Conservation (phyloP, 2,329 filamentous ascomycete genomes). For the Aspergillus pseudotamarii region DNA sequence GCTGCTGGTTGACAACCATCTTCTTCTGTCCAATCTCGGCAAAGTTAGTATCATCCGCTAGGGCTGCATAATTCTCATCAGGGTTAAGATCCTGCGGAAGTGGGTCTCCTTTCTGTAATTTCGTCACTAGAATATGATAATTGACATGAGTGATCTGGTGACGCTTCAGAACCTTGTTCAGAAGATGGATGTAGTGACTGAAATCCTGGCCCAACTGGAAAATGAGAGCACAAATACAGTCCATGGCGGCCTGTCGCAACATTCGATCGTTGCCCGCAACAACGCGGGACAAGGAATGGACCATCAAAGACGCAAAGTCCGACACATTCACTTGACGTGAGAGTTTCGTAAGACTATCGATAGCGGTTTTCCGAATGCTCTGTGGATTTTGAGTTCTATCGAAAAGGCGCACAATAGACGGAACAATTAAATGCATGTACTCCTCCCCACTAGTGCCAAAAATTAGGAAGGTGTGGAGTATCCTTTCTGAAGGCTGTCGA, state of each 20-base stretch:
- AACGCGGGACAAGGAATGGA: constrained; percentile 86
- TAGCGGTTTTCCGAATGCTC: constrained; percentile 81
- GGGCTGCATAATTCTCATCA: constrained; percentile 76
- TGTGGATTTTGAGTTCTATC: constrained; percentile 82
- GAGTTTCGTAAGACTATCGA: constrained; percentile 91
- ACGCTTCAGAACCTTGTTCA: constrained; percentile 80
- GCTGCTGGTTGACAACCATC: constrained; percentile 94
- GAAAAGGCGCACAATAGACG: constrained; percentile 91
- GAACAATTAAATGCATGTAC: constrained; percentile 98
- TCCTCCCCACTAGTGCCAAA: constrained; percentile 96
- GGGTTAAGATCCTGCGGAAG: constrained; percentile 94
- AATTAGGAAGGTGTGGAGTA: constrained; percentile 91
- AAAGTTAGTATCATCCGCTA: constrained; percentile 77
- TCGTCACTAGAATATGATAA: constrained; percentile 88
- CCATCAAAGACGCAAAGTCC: constrained; percentile 93
- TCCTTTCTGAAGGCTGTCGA: constrained; percentile 81
- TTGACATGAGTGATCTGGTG: constrained; percentile 86
- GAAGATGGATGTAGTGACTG: constrained; percentile 86
- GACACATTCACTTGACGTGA: constrained; percentile 96
- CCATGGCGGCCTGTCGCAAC: constrained; percentile 79
- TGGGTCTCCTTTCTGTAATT: constrained; percentile 90
- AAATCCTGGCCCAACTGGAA: constrained; percentile 96
- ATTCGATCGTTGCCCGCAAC: constrained; percentile 72
- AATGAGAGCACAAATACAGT: constrained; percentile 92
- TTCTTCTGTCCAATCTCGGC: constrained; percentile 90